Conservation (phyloP, 2,329 filamentous ascomycete genomes). For the Pseudogymnoascus sp. region DNA sequence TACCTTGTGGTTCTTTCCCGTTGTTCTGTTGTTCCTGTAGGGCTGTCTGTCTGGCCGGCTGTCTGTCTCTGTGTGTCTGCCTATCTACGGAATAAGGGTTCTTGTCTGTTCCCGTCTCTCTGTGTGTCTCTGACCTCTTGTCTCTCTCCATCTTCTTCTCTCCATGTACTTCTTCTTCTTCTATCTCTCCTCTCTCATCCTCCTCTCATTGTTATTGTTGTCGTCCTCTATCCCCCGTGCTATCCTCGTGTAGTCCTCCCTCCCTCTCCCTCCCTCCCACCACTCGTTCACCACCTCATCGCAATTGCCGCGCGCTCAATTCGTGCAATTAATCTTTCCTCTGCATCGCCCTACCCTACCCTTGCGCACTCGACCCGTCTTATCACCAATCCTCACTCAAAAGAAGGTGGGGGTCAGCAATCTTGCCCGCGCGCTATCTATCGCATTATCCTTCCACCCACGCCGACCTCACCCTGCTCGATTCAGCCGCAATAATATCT, state of each 20-base stretch:
- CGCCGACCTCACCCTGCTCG: background rate
- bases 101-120: background rate
- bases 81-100: background rate
- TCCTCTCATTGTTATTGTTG: background rate
- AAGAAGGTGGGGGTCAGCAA: background rate
- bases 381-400: background rate
- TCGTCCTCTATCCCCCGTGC: background rate
- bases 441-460: too few relatives aligned
- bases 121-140: background rate
- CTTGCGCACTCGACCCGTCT: background rate
- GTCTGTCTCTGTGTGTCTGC: background rate
- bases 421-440: background rate
- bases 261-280: background rate
- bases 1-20: background rate
- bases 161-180: background rate
- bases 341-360: background rate
- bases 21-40: background rate
- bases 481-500: slow-evolving; percentile 1
- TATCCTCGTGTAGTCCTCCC: background rate
- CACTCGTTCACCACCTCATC: background rate
- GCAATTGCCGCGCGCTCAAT: background rate
- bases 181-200: background rate
- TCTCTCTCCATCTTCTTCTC: background rate
- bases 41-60: background rate
- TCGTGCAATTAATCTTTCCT: background rate